phyloP scores from a whole-genome alignment of 257 asterid species.

The Fraxinus cuspidata region DNA sequence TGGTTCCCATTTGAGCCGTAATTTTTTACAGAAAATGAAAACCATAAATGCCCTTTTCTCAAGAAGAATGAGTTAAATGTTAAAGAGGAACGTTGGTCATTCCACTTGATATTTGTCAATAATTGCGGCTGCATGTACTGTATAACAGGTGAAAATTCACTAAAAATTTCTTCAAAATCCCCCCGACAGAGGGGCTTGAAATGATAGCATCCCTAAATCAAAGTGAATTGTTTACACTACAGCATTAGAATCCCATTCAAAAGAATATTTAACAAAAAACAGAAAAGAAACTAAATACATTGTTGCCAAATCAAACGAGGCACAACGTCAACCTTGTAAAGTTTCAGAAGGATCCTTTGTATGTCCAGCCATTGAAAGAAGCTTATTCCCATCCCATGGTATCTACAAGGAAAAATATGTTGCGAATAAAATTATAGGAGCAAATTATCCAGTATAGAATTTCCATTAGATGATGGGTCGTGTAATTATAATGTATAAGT shows the following conservation, averaged over 20 bases:
- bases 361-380: constrained; percentile 93
- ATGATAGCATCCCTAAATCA: constrained; percentile 11
- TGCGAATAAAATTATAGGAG: constrained; percentile 26
- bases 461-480: constrained; percentile 11
- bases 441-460: background rate
- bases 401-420: constrained; percentile 47
- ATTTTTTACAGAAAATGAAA: no score
- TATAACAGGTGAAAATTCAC: no score
- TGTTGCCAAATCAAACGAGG: background rate
- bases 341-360: constrained; percentile 83
- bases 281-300: background rate
- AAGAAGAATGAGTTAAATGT: no score
- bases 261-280: background rate
- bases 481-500: constrained; percentile 7
- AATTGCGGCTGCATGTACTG: no score
- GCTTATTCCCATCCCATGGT: constrained; percentile 91
- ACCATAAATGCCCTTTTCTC: no score
- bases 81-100: no score
- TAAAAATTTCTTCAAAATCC: no score
- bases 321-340: constrained; percentile 65
- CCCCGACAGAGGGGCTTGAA: background rate
- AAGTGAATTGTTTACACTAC: constrained; percentile 3
- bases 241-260: constrained; percentile 17
- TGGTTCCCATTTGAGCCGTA: no score
- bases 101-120: no score